These are phyloP conservation scores for Aschersonia sp. DNA, from an alignment of 2,329 filamentous ascomycete genomes.

Conservation along the genomic window DNA sequence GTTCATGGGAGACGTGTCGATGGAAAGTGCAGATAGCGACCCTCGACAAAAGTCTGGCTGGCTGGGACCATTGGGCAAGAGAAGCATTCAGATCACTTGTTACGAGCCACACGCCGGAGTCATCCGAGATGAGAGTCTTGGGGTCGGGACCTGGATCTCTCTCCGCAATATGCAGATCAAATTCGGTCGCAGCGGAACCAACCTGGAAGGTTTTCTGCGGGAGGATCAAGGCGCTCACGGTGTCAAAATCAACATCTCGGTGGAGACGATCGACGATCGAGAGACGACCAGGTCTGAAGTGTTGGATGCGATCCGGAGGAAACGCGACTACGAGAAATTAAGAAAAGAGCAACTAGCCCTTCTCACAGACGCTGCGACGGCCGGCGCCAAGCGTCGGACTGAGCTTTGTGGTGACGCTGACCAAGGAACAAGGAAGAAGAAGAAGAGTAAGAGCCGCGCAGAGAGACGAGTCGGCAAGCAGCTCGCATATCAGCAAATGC, in stretches of 20 bases:
- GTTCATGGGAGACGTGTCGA: conserved; percentile 14
- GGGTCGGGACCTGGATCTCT: conserved; percentile 44
- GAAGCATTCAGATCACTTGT: conserved; percentile 55
- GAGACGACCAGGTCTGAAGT: conserved; percentile 32
- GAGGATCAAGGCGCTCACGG: conserved; percentile 32
- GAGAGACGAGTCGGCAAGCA: conserved; percentile 2
- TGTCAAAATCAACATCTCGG: conserved; percentile 41
- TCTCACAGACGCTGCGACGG: conserved; percentile 20
- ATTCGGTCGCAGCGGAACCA: conserved; percentile 29
- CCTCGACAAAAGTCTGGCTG: conserved; percentile 33
- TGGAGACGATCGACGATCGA: conserved; percentile 26
- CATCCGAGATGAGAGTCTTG: conserved; percentile 36
- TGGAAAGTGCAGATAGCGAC: conserved; percentile 25
- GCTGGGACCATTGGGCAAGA: conserved; percentile 60
- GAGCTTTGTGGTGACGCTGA: conserved; percentile 11
- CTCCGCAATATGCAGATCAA: conserved; percentile 64
- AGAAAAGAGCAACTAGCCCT: conserved; percentile 24
- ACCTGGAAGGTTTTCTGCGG: conserved; percentile 60
- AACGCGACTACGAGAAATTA: conserved; percentile 45
- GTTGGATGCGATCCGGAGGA: conserved; percentile 46
- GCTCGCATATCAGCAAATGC: conserved; percentile 1
- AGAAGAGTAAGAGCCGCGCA: background rate
- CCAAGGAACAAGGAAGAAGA: conserved; percentile 8
- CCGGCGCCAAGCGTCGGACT: conserved; percentile 24
- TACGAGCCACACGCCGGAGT: conserved; percentile 52